Percentiles rank a stretch among this genome's conserved stretches.
Conservation (phyloP, 2,329 filamentous ascomycete genomes). For the Zasmidium cellare region DNA sequence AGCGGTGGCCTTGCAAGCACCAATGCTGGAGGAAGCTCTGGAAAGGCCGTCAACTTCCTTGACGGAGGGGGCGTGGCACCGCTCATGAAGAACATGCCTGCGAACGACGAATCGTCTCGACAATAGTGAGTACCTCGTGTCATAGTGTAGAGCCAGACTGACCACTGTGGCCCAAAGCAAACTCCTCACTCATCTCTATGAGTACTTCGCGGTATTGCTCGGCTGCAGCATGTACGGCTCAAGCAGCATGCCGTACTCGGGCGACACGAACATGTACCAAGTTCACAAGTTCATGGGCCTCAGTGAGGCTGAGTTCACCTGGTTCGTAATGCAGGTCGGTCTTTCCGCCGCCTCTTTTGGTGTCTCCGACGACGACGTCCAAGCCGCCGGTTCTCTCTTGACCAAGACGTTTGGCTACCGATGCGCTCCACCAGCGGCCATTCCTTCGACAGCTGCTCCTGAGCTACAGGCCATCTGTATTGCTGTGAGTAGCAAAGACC, state of each 20-base stretch:
- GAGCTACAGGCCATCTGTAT: constrained; percentile 60
- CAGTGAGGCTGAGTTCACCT: constrained; percentile 52
- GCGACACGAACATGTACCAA: constrained; percentile 50
- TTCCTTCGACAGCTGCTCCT: constrained; percentile 47
- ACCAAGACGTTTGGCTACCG: constrained; percentile 53
- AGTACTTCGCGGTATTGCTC: constrained; percentile 61
- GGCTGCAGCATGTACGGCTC: constrained; percentile 56
- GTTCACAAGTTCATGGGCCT: constrained; percentile 62
- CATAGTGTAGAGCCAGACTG: too few species aligned
- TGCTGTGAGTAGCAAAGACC: constrained; percentile 31
- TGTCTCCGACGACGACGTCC: constrained; percentile 55
- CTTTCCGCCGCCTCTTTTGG: constrained; percentile 60
- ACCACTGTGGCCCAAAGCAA: too few species aligned
- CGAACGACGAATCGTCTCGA: constrained; percentile 51
- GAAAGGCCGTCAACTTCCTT: constrained; percentile 59
- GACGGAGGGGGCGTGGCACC: constrained; percentile 60
- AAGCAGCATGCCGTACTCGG: constrained; percentile 53
- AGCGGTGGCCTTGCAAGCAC: constrained; percentile 55
- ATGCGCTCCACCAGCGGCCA: constrained; percentile 50
- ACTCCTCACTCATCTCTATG: constrained; percentile 62
- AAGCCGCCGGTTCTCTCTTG: constrained; percentile 51
- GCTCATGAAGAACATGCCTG: constrained; percentile 56
- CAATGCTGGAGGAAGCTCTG: constrained; percentile 51
- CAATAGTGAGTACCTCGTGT: constrained; percentile 55
- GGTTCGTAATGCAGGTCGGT: constrained; percentile 62